Percentiles rank a stretch among this genome's conserved stretches.
These are phyloP conservation scores for Melastoma malabathricum DNA, from an alignment of 345 rosid genomes.

Conservation along the genomic window DNA sequence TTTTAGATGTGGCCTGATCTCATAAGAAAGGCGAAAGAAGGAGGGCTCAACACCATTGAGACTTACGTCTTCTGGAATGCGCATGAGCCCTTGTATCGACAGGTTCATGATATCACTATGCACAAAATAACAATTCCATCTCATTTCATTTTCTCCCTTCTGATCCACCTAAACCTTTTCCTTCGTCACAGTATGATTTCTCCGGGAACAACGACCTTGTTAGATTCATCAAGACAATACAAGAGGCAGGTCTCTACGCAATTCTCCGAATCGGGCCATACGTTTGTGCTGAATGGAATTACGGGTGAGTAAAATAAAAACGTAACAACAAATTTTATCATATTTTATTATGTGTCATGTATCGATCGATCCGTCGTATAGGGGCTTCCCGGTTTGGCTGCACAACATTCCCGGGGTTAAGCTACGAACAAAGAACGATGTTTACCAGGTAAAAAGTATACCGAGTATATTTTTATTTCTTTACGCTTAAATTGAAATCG, in stretches of 20 bases:
- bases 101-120: slow-evolving; percentile 8
- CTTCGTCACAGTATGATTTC: slow-evolving; percentile 23
- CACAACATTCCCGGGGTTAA: slow-evolving; percentile 68
- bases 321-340: too few species aligned
- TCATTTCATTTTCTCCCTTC: too few species aligned
- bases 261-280: slow-evolving; percentile 72
- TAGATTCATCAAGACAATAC: slow-evolving; percentile 36
- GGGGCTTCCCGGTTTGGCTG: slow-evolving; percentile 84
- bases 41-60: slow-evolving; percentile 56
- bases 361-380: slow-evolving; percentile 3
- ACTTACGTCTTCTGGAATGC: slow-evolving; percentile 66
- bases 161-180: too few species aligned
- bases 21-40: slow-evolving; percentile 46
- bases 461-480: too few species aligned
- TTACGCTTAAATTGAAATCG: too few species aligned
- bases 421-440: slow-evolving; percentile 76
- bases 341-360: background rate
- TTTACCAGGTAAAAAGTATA: slow-evolving; percentile 49
- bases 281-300: slow-evolving; percentile 68
- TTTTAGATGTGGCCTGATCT: slow-evolving; percentile 63
- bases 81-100: slow-evolving; percentile 62
- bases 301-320: slow-evolving; percentile 26
- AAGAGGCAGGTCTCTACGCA: slow-evolving; percentile 42
- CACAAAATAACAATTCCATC: too few species aligned
- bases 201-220: slow-evolving; percentile 47